Evolutionary conservation across 2,329 filamentous ascomycete species (phyloP).

Genomic region (Zasmidium citrigriseum): DNA sequence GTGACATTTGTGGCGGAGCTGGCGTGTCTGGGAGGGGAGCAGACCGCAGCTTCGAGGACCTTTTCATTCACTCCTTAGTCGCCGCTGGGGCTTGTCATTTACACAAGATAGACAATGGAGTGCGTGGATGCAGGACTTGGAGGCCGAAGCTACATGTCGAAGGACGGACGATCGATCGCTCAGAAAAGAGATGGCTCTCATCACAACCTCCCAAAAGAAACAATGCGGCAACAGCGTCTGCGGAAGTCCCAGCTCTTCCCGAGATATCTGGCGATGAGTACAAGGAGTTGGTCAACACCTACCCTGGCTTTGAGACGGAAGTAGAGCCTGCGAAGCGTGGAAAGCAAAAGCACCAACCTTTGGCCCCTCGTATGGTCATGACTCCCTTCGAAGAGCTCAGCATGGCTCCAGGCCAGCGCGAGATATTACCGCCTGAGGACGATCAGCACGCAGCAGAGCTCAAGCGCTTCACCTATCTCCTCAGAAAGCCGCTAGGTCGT

Average conservation of each 20-base stretch:
- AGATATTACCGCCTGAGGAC: conserved; percentile 24
- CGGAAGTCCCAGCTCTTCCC: conserved; percentile 17
- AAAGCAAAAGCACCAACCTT: conserved; percentile 10
- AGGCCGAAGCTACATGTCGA: background rate
- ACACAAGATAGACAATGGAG: conserved; percentile 34
- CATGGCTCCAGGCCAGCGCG: conserved; percentile 10
- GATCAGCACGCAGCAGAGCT: conserved; percentile 24
- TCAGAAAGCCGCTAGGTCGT: conserved; percentile 18
- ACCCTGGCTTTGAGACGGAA: conserved; percentile 28
- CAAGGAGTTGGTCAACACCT: conserved; percentile 51
- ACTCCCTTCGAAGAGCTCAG: conserved; percentile 29
- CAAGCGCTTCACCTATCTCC: conserved; percentile 11
- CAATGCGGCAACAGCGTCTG: background rate
- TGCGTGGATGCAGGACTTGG: background rate
- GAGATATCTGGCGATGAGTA: conserved; percentile 46
- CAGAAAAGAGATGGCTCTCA: background rate
- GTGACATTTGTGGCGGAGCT: conserved; percentile 14
- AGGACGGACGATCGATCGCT: background rate
- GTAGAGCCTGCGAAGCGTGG: background rate
- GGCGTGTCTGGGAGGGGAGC: conserved; percentile 4
- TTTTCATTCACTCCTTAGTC: conserved; percentile 57
- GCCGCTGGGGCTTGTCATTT: conserved; percentile 53
- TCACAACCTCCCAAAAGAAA: background rate
- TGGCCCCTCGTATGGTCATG: conserved; percentile 34
- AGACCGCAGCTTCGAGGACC: conserved; percentile 46